Evolutionary conservation across 352 stramenopile genomes (phyloP).

Genomic region (Pythium coloratum): DNA sequence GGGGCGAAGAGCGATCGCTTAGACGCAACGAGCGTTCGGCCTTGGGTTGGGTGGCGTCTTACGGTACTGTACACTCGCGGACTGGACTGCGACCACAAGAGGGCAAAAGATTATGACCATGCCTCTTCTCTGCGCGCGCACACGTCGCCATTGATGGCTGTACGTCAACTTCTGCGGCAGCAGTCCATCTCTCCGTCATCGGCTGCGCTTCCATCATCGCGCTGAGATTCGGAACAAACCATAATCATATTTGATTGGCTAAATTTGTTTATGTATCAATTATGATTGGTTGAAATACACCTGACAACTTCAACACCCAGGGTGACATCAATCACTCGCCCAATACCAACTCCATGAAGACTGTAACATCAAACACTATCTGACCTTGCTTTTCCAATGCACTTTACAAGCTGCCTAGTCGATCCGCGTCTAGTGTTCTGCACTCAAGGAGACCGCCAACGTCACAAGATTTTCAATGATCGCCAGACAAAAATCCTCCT

Average conservation of each 20-base stretch:
- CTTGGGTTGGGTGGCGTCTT: too few species aligned
- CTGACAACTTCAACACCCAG: not conserved
- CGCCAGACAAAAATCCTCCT: too few species aligned
- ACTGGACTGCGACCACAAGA: not conserved
- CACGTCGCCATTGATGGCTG: not conserved
- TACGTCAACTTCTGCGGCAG: not conserved
- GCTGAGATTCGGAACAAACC: not conserved
- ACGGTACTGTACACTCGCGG: not conserved
- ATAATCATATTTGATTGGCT: not conserved
- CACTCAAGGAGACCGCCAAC: too few species aligned
- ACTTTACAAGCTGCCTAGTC: too few species aligned
- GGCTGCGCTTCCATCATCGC: not conserved
- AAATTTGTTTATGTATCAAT: not conserved
- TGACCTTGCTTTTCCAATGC: too few species aligned
- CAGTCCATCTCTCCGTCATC: not conserved
- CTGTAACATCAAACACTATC: too few species aligned
- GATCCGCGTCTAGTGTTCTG: too few species aligned
- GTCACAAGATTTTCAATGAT: too few species aligned
- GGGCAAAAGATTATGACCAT: not conserved
- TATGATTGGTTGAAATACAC: not conserved
- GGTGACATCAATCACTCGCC: too few species aligned
- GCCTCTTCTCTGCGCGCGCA: not conserved
- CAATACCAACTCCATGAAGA: too few species aligned
- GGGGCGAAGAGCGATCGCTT: too few species aligned
- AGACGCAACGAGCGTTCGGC: not conserved